Evolutionary conservation across 1,284 basidiomycete genomes (phyloP), one percentile per base, ranked within the genome.

Genomic region (Vanrija humicola): DNA sequence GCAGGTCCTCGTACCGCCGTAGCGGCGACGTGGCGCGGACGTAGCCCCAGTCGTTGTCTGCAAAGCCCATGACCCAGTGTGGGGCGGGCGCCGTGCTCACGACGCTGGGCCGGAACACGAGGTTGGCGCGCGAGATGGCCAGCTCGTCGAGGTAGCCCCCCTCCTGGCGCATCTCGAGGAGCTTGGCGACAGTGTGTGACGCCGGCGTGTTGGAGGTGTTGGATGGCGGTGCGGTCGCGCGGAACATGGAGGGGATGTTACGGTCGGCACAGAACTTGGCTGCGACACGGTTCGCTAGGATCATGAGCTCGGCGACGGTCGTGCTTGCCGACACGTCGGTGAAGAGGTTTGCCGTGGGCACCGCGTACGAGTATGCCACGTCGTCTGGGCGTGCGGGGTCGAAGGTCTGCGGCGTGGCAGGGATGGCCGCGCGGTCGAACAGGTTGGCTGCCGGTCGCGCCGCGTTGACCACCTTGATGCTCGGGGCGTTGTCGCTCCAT

Each of bases 21-120:
- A 99, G 78, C 0, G 96, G 96, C 3, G 87, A 90, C 1, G 96
- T 98, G 5, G 84, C 85, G n/a, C 89, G 83, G 10, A 82, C 76
- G 72, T 99, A 98, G 0, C 78, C 79, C 9, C 86, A 87, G 49
- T 83, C 82, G 0, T 81, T 79, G 1, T 80, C 78, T 18, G 43
- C 47, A 23, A 93, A 74, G 29, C 89, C 92, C 64, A 97, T 77
- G 3, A 79, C 74, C 78, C 82, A 87, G 69, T 98, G 92, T 14
- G 43, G 48, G 8, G 53, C 14, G 3, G 66, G 61, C 15, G 49
- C 38, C 1, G 55, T 28, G 12, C 39, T 16, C 2, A 52, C 16
- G 15, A 9, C 9, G 1, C 23, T 21, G 5, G 25, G 4, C 8
- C 48, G 38, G 15, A 49, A 29, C 12, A 43, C 19, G 16, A 61